Base-by-base conservation (phyloP, 352 stramenopile genomes). In the Globisporangium yorkense region DNA sequence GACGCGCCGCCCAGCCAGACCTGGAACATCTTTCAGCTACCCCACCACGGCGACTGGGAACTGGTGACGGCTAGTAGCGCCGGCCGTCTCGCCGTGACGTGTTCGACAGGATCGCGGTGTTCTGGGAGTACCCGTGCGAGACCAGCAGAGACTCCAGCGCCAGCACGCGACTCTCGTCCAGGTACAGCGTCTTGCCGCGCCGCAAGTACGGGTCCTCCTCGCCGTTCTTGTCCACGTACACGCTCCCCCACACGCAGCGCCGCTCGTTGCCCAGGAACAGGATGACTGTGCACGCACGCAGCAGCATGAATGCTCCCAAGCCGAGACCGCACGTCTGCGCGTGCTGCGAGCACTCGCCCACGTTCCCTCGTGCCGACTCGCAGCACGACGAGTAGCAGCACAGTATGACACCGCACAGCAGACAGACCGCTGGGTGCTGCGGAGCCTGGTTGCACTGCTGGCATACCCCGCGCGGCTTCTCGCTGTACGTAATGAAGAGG, bases 151-250 rank as follows among this genome's bases (percentile, higher is more conserved):
- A 71, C 56, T 89, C 76, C 4, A 94, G 69, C n/a, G 80, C 74
- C 37, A 74, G 56, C 21, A 75, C 63, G 2, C 84, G 81, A 29
- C 69, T 77, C 6, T 67, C n/a, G 46, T 85, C 77, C 29, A 92
- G 66, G 54, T 84, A 88, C 54, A 94, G 47, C 46, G 84, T 86
- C 66, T 88, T 88, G 43, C 84, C 84, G 8, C 84, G 76, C 24
- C 84, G 75, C 50, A 94, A 61, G 35, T 94, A 91, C 44, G 78
- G 76, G 50, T 94, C 84, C 61, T 94, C 84, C 71, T 94, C 84
- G 51, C 80, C 81, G 53, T 94, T 94, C 63, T 87, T 88, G 71
- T 94, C 84, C 35, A 94, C 74, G 59, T 94, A 92, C 37, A 94
- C 59, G 63, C 77, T 89, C 18, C 81, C 84, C 81, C 84, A 94